Base-by-base conservation (phyloP, 768 basidiomycete species). In the Polyporus arcularius region DNA sequence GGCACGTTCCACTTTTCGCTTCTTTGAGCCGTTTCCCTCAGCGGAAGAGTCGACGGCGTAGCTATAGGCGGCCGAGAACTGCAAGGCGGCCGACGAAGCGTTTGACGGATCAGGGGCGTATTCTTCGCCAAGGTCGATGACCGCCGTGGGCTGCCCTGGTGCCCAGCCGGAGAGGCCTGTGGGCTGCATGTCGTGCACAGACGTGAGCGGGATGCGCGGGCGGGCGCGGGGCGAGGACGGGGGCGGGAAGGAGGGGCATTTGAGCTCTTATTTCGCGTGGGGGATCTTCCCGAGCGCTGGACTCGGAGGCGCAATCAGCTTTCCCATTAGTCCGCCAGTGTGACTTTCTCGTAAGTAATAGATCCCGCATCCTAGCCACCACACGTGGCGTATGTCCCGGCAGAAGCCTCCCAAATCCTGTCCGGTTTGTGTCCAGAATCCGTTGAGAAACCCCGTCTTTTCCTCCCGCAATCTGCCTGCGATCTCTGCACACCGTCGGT, bases 1-100 rank as follows among this genome's bases (percentile, higher is more conserved):
- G 10, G 74, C 74, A 16, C 74, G 66, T 16, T 75, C 74, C 21
- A 71, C 48, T 56, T 73, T 74, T 38, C 72, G 71, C 60, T 72
- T 75, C 68, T 74, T 75, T 68, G 60, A 41, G 7, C 53, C 58
- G 21, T 68, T 58, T 15, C 61, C 57, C 48, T 62, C 63, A n/a
- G 57, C 57, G n/a, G 65, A 65, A 5, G 63, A 56, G 63, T 66
- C 68, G 45, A 61, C 40, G 21, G 63, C 58, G 53, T 65, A 65
- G 53, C 21, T 26, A 26, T 63, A 65, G 50, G 63, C 55, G 32
- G 62, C 59, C 42, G 63, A 57, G 49, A 58, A 58, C 50, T 60
- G 61, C 43, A 55, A 47, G 53, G 60, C 54, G 49, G 60, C 55
- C 30, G 64, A 21, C 10, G 66, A 56, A 28, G 67, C 51, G 54